Base-by-base conservation (phyloP, 805 yeast genomes). In the Metschnikowia arizonensis region DNA sequence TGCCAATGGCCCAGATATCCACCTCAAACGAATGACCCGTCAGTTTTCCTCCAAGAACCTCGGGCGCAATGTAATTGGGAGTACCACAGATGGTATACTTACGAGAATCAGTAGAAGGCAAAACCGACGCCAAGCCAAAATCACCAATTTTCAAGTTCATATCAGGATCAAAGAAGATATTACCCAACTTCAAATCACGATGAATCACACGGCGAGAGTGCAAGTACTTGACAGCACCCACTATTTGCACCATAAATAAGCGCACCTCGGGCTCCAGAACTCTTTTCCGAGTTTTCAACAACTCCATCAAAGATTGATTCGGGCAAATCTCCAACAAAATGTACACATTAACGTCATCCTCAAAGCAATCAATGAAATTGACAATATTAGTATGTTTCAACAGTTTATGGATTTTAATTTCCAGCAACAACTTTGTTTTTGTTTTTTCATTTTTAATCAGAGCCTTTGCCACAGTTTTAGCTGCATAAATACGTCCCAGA, bases 41-140 rank as follows among this genome's bases (percentile, higher is more conserved):
- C 44, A 74, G 79, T 58, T 88, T 88, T 24, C 96, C 95, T 33
- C 89, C 86, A 53, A 93, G 75, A 18, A 93, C 96, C 70, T 93
- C 99, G 6, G 99, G 99, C 1, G 99, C 97, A 61, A 93, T 93
- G 64, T 93, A 93, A 68, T 93, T 93, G 49, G 99, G 99, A 19
- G 99, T 93, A 44, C 99, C 99, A 66, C 99, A 93, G 45, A 93
- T 88, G 35, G 99, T 91, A 62, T 83, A 86, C 60, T 91, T 88
- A 53, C 91, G 81, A 41, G 87, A 87, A 47, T 76, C 77, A 34
- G 58, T 58, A 18, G 79, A 72, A 34, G 85, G 85, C 50, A 93
- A 75, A n/a, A 88, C 85, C 1, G 97, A 89, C n/a, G 99, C 99
- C 49, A 93, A 76, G 26, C 99, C 99, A 69, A 93, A 93, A 65